phyloP scores from a whole-genome alignment of 176 grass and related monocot genomes.

The Bromus sterilis region DNA sequence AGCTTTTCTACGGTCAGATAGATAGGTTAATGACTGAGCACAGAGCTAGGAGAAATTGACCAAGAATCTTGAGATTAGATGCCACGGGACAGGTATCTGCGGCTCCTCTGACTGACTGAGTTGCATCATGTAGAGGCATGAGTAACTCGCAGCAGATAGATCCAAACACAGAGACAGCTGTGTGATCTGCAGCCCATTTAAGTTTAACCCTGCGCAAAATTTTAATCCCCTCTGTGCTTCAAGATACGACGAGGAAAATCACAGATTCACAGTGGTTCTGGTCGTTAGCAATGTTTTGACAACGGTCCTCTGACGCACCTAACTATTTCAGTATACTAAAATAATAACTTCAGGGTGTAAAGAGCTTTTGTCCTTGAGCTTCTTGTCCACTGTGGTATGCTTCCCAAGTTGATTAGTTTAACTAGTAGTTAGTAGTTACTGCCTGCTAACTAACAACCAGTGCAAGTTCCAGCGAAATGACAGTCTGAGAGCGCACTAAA shows the following conservation, averaged over 20 bases:
- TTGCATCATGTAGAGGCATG: slow-evolving; percentile 6
- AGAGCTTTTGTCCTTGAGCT: neutral
- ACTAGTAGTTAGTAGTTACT: too few relatives aligned
- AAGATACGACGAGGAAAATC: neutral
- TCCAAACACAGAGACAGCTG: slow-evolving; percentile 5
- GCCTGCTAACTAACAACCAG: neutral
- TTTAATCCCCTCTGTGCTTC: neutral
- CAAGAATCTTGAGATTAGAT: slow-evolving; percentile 9
- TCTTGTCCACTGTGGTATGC: neutral
- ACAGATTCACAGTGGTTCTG: neutral
- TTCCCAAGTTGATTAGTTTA: neutral
- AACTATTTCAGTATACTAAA: neutral
- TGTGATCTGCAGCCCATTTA: neutral
- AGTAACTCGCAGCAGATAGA: slow-evolving; percentile 13
- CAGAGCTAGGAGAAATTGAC: neutral
- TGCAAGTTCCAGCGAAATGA: neutral
- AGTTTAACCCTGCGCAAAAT: slow-evolving; percentile 1
- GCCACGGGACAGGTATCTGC: neutral
- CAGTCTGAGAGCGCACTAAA: neutral
- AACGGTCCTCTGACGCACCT: neutral
- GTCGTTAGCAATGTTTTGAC: neutral
- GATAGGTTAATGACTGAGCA: neutral
- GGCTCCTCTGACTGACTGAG: neutral
- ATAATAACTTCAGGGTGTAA: neutral
- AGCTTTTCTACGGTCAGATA: neutral